Percentiles rank a stretch among this genome's conserved stretches.
These are phyloP conservation scores for Penicillium frequentans DNA, from an alignment of 2,329 filamentous ascomycete species.

Conservation along the genomic window DNA sequence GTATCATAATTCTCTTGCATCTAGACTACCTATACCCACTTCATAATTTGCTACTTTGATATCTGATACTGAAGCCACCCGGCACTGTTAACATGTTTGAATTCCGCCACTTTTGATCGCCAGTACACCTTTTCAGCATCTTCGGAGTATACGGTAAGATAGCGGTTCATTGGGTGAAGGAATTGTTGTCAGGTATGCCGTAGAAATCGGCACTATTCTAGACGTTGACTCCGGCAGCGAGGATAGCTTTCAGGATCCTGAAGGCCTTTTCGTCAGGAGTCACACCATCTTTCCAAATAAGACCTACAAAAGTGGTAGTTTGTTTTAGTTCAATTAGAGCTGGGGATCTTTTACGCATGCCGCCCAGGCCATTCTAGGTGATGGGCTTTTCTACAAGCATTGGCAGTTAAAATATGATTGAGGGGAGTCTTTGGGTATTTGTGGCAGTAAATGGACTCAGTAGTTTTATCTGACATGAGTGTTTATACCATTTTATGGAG, in stretches of 20 bases:
- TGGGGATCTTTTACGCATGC: constrained; percentile 19
- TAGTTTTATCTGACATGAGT: background rate
- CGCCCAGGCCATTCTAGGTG: constrained; percentile 22
- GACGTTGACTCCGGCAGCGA: constrained; percentile 35
- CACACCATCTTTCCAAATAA: constrained; percentile 24
- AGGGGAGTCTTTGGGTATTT: background rate
- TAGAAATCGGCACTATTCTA: constrained; percentile 37
- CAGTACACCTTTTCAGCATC: constrained; percentile 26
- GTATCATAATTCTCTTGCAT: background rate
- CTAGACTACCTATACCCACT: too few species aligned
- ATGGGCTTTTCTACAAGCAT: constrained; percentile 23
- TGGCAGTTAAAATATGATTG: background rate
- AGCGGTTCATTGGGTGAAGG: constrained; percentile 24
- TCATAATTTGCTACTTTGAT: too few species aligned
- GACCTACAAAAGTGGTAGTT: constrained; percentile 8
- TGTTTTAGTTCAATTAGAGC: background rate
- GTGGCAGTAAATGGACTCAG: background rate
- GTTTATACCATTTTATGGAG: background rate
- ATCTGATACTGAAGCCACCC: too few species aligned
- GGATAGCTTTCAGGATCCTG: constrained; percentile 54
- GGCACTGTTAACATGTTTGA: too few species aligned
- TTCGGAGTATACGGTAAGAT: constrained; percentile 29
- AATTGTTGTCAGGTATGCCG: constrained; percentile 29
- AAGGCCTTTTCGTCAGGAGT: constrained; percentile 34
- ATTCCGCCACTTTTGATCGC: constrained; percentile 30